Evolutionary conservation across 208 protist genomes (phyloP), one percentile per base, ranked within the genome.

Genomic region (Herpetomonas tarakana): DNA sequence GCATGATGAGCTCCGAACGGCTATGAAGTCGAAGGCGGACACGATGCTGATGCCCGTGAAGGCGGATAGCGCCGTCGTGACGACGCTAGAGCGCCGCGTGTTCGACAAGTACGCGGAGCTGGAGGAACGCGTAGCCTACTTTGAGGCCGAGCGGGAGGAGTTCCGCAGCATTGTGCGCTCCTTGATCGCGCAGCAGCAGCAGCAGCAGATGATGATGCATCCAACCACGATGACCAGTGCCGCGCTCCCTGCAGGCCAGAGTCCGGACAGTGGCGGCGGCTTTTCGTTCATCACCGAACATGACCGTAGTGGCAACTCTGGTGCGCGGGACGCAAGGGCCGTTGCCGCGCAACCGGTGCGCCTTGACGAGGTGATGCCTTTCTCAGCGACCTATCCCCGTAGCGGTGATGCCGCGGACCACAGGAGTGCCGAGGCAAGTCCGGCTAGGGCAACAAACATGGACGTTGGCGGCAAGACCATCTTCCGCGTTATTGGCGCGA

Each of bases 111-210:
- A 73, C 35, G 73, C 64, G n/a, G 72, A 92, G 18, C 44, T 94
- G 0, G 82, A 91, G 58, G 88, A 94, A 62, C 78, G 88, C 3
- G 65, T 88, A 49, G 69, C 80, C n/a, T 78, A 80, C 35, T 86
- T 82, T 21, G 88, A 94, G 50, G 72, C 85, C 0, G 88, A 94
- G 52, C 62, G 84, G 22, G 64, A 71, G 19, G 88, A 91, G 52
- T 83, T 92, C 62, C 78, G 84, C 50, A 59, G 68, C 46, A 71
- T 81, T 2, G 38, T 93, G 29, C 67, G 76, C 11, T 65, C 83
- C 0, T 51, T 88, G 3, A 71, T 86, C 30, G 65, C 52, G 12
- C 65, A 55, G 12, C 68, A 71, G 11, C 47, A 54, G 22, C 54
- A 59, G 54, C 54, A 27, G 38, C 54, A 59, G 22, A 3, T 41